A percentile compares a stretch with the other conserved stretches of the same genome.
These are phyloP conservation scores for Colletotrichum sp. DNA, from an alignment of 2,329 filamentous ascomycete species.

Conservation along the genomic window DNA sequence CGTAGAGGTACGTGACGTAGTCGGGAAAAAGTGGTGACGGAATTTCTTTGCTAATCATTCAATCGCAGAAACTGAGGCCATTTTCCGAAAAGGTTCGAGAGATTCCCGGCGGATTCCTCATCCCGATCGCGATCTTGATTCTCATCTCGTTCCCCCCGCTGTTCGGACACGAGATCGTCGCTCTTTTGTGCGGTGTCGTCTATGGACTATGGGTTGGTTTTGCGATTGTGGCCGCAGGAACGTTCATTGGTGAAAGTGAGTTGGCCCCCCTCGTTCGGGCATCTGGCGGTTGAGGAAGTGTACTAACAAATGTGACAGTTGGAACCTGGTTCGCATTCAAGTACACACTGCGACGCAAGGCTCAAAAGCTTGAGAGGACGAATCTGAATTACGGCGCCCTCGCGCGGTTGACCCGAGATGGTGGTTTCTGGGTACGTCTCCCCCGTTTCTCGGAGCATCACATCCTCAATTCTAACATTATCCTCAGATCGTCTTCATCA, in stretches of 20 bases:
- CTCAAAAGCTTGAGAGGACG: constrained; percentile 41
- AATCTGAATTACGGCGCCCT: constrained; percentile 45
- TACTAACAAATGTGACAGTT: fast-evolving
- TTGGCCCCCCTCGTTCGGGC: fast-evolving
- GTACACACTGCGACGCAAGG: constrained; percentile 37
- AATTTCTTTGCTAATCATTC: background rate
- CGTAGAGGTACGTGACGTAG: constrained; percentile 29
- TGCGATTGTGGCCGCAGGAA: constrained; percentile 43
- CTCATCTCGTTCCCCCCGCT: constrained; percentile 45
- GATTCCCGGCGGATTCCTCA: constrained; percentile 42
- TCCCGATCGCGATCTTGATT: constrained; percentile 42
- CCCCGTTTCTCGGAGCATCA: fast-evolving
- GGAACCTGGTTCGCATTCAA: constrained; percentile 45
- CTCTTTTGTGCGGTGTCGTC: constrained; percentile 44
- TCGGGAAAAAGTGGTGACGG: fast-evolving
- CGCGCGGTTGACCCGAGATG: constrained; percentile 42
- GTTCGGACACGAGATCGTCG: constrained; percentile 46
- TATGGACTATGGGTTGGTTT: constrained; percentile 47
- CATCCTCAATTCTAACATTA: fast-evolving
- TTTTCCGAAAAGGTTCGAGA: constrained; percentile 41
- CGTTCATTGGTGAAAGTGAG: constrained; percentile 40
- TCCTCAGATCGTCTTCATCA: constrained; percentile 37
- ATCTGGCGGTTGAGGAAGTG: too few species aligned
- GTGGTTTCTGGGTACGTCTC: constrained; percentile 37
- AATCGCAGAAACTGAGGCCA: constrained; percentile 30